These are phyloP conservation scores for Pelargonium citronellum DNA, from an alignment of 441 rosid species.

Conservation along the genomic window DNA sequence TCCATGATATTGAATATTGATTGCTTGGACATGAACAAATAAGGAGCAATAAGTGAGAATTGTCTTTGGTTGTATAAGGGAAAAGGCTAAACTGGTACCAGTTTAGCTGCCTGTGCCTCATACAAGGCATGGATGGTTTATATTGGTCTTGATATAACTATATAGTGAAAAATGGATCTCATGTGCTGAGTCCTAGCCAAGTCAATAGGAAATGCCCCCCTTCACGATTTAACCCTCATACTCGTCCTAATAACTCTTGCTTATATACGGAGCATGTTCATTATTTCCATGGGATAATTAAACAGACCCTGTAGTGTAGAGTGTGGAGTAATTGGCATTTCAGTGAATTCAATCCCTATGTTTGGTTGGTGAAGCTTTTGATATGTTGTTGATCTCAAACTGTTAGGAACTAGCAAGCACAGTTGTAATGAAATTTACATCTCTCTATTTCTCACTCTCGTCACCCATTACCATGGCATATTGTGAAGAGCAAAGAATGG, in stretches of 20 bases:
- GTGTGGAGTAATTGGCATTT: background rate
- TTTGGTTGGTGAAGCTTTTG: background rate
- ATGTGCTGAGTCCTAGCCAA: too few species aligned
- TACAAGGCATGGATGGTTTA: too few species aligned
- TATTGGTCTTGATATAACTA: too few species aligned
- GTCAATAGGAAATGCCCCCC: too few species aligned
- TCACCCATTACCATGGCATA: background rate
- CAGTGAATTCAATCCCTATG: background rate
- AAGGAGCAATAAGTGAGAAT: background rate
- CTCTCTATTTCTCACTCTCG: background rate
- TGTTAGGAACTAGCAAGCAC: background rate
- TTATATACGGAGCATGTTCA: too few species aligned
- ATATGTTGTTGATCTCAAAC: background rate
- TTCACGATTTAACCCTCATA: too few species aligned
- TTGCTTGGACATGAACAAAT: background rate
- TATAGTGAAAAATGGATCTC: too few species aligned
- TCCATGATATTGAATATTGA: background rate
- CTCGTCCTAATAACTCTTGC: too few species aligned
- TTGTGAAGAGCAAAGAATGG: too few species aligned
- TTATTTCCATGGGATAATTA: background rate
- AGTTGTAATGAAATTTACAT: too few species aligned
- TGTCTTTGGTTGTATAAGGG: background rate
- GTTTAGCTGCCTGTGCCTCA: background rate
- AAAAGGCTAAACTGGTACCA: background rate
- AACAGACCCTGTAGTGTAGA: background rate